Conservation (phyloP, 768 basidiomycete genomes). For the Lactifluus pinguis region DNA sequence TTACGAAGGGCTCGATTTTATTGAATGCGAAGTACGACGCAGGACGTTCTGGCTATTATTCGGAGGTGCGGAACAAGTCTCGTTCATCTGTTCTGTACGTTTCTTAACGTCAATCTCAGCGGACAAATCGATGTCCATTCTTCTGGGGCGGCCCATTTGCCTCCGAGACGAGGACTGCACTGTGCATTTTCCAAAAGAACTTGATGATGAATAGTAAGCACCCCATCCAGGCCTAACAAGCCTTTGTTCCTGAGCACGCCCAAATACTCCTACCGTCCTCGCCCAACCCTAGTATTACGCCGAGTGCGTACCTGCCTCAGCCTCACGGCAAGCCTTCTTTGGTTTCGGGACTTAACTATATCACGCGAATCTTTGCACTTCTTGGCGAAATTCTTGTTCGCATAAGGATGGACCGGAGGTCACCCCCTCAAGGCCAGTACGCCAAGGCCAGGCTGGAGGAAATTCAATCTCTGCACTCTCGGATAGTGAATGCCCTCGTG, state of each 20-base stretch:
- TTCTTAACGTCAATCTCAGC: slow-evolving; percentile 34
- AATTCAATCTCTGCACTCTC: slow-evolving; percentile 67
- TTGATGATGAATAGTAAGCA: slow-evolving; percentile 84
- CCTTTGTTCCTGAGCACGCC: slow-evolving; percentile 10
- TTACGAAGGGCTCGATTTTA: slow-evolving; percentile 74
- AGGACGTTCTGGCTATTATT: slow-evolving; percentile 86
- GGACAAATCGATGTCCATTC: slow-evolving; percentile 84
- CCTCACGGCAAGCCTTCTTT: slow-evolving; percentile 82
- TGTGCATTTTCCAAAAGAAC: slow-evolving; percentile 77
- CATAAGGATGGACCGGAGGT: slow-evolving; percentile 79
- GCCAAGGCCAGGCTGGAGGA: slow-evolving; percentile 80
- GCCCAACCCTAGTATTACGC: slow-evolving; percentile 54
- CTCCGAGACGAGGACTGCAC: slow-evolving; percentile 88
- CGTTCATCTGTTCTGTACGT: background rate
- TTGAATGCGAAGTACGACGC: slow-evolving; percentile 82
- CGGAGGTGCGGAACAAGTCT: slow-evolving; percentile 46
- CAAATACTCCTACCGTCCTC: background rate
- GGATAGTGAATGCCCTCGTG: slow-evolving; percentile 63
- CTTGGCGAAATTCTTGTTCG: slow-evolving; percentile 82
- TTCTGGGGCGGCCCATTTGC: slow-evolving; percentile 77
- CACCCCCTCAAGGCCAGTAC: slow-evolving; percentile 77
- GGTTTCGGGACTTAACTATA: slow-evolving; percentile 82
- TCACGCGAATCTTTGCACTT: slow-evolving; percentile 75
- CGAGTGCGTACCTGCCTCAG: slow-evolving; percentile 72
- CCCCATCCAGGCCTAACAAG: slow-evolving; percentile 16